Evolutionary conservation across 345 rosid genomes (phyloP).

Genomic region (Populus alba): DNA sequence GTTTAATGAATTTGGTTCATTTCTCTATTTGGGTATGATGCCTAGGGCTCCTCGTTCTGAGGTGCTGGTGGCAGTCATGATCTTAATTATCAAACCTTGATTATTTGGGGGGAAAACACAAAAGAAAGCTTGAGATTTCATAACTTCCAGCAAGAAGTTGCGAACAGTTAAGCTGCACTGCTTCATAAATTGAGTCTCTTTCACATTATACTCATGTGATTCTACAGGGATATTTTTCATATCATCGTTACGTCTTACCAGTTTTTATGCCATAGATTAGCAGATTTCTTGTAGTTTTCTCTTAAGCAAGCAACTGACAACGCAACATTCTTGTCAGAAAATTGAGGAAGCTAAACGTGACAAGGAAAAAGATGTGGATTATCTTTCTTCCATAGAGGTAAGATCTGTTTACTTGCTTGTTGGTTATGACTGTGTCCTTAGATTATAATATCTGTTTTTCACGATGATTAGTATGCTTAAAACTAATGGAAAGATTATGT

Average conservation of each 20-base stretch:
- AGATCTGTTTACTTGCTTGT: slow-evolving; percentile 1
- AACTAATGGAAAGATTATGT: slow-evolving; percentile 3
- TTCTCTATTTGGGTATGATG: too few species aligned
- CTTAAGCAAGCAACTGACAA: slow-evolving; percentile 12
- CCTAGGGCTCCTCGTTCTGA: too few species aligned
- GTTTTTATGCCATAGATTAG: not conserved
- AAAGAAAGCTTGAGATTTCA: too few species aligned
- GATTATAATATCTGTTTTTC: not conserved
- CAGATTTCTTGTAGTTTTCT: not conserved
- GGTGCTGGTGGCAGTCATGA: too few species aligned
- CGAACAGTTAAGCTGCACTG: too few species aligned
- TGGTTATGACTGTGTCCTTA: not conserved
- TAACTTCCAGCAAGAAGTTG: too few species aligned
- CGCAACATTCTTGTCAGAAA: slow-evolving; percentile 46
- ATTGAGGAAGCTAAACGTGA: slow-evolving; percentile 55
- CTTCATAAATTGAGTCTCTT: too few species aligned
- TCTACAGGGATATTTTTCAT: too few species aligned
- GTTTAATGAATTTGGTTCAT: too few species aligned
- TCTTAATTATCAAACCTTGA: too few species aligned
- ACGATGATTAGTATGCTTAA: slow-evolving; percentile 7
- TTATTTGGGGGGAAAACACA: too few species aligned
- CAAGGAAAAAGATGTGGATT: slow-evolving; percentile 76
- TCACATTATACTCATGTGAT: too few species aligned
- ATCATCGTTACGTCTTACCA: not conserved
- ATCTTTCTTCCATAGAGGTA: slow-evolving; percentile 95